phyloP scores from a whole-genome alignment of 164 flowering plant genomes.

The Brasenia schreberi region DNA sequence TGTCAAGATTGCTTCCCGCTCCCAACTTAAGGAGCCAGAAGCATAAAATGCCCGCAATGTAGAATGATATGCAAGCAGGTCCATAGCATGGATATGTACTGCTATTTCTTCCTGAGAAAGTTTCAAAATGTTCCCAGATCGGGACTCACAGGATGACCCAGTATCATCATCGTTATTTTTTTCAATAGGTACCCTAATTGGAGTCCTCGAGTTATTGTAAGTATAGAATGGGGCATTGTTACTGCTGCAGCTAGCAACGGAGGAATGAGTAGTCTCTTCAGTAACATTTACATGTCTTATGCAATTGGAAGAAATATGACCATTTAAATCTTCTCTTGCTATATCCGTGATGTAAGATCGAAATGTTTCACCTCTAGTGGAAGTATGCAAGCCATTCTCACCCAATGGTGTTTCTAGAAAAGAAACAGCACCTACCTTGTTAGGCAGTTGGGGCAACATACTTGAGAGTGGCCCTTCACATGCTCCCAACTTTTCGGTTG shows the following conservation, averaged over 20 bases:
- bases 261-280: slow-evolving; percentile 17
- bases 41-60: neutral
- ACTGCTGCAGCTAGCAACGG: slow-evolving; percentile 32
- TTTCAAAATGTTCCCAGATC: slow-evolving; percentile 4
- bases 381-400: slow-evolving; percentile 6
- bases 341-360: slow-evolving; percentile 5
- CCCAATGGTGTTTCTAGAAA: slow-evolving; percentile 5
- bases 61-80: slow-evolving; percentile 1
- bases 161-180: slow-evolving; percentile 17
- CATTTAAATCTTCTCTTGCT: slow-evolving; percentile 3
- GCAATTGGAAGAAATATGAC: slow-evolving; percentile 1
- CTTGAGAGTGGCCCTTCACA: neutral
- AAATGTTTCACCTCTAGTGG: neutral
- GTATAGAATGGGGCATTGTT: slow-evolving; percentile 4
- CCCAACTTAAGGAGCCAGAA: neutral
- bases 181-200: slow-evolving; percentile 2
- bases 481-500: slow-evolving; percentile 2
- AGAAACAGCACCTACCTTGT: slow-evolving; percentile 12
- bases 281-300: slow-evolving; percentile 3
- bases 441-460: slow-evolving; percentile 1
- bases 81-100: slow-evolving; percentile 25
- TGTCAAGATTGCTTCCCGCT: neutral
- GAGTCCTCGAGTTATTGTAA: slow-evolving; percentile 3
- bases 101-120: slow-evolving; percentile 9
- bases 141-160: slow-evolving; percentile 19